phyloP scores from a whole-genome alignment of 2,329 filamentous ascomycete genomes.

The Laburnicola sp. region DNA sequence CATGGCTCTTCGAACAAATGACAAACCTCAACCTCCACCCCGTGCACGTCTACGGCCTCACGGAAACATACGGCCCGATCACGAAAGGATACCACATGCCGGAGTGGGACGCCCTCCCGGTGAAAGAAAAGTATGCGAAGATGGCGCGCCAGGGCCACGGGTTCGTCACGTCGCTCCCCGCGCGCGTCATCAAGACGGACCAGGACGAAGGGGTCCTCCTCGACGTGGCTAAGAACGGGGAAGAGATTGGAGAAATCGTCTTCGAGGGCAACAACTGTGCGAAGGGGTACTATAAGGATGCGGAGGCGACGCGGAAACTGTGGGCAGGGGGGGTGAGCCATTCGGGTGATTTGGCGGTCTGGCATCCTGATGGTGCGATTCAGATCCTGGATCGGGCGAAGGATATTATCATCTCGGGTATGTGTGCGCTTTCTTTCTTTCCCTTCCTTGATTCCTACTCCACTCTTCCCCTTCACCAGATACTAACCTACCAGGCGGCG shows the following conservation, averaged over 20 bases:
- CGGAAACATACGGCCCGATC: slow-evolving; percentile 91
- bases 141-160: slow-evolving; percentile 97
- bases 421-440: slow-evolving; percentile 25
- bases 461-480: too few relatives aligned
- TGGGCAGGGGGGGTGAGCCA: slow-evolving; percentile 86
- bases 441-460: neutral
- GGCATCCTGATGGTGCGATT: slow-evolving; percentile 85
- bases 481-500: slow-evolving; percentile 67
- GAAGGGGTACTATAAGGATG: slow-evolving; percentile 89
- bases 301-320: slow-evolving; percentile 80
- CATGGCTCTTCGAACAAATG: slow-evolving; percentile 93
- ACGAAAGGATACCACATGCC: slow-evolving; percentile 91
- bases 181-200: slow-evolving; percentile 79
- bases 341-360: slow-evolving; percentile 89
- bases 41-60: slow-evolving; percentile 88
- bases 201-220: slow-evolving; percentile 67
- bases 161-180: slow-evolving; percentile 79
- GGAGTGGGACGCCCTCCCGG: slow-evolving; percentile 74
- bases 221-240: slow-evolving; percentile 69
- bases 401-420: slow-evolving; percentile 96
- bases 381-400: slow-evolving; percentile 94
- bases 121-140: slow-evolving; percentile 76
- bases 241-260: slow-evolving; percentile 81
- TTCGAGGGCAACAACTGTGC: slow-evolving; percentile 91
- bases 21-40: slow-evolving; percentile 80